Evolutionary conservation across 2,329 filamentous ascomycete genomes (phyloP).

Genomic region (Fusarium dimerum): DNA sequence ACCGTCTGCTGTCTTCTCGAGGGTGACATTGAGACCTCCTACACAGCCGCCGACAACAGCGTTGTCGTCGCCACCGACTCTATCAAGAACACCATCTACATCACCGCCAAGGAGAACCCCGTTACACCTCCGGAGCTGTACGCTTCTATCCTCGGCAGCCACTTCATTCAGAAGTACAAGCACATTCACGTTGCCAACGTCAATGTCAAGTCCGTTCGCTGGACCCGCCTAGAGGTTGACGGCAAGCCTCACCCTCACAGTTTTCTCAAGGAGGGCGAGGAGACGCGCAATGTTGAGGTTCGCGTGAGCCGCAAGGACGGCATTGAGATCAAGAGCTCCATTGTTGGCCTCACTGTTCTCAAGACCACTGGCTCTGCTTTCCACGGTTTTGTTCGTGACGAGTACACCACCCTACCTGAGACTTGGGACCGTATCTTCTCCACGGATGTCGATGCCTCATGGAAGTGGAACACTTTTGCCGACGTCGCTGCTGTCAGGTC

Average conservation of each 20-base stretch:
- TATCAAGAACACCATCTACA: constrained; percentile 97
- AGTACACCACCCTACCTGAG: constrained; percentile 88
- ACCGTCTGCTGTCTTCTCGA: constrained; percentile 91
- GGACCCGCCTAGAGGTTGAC: constrained; percentile 85
- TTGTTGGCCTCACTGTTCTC: constrained; percentile 81
- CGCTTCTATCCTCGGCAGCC: constrained; percentile 77
- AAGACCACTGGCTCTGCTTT: constrained; percentile 98
- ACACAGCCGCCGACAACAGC: constrained; percentile 91
- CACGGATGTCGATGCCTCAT: constrained; percentile 85
- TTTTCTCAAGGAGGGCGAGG: constrained; percentile 86
- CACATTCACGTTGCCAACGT: constrained; percentile 88
- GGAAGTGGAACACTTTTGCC: constrained; percentile 79
- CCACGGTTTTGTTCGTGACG: constrained; percentile 89
- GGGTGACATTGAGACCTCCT: constrained; percentile 86
- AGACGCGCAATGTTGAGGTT: constrained; percentile 82
- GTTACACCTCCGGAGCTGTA: constrained; percentile 93
- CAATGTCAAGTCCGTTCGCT: constrained; percentile 81
- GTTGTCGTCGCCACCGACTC: constrained; percentile 95
- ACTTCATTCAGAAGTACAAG: constrained; percentile 84
- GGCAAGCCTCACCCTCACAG: constrained; percentile 93
- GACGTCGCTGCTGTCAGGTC: constrained; percentile 67
- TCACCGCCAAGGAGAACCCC: constrained; percentile 90
- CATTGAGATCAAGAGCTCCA: constrained; percentile 74
- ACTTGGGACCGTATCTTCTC: constrained; percentile 94
- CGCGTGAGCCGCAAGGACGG: constrained; percentile 67